Base-by-base conservation (phyloP, 768 basidiomycete species). In the Trametes maxima region DNA sequence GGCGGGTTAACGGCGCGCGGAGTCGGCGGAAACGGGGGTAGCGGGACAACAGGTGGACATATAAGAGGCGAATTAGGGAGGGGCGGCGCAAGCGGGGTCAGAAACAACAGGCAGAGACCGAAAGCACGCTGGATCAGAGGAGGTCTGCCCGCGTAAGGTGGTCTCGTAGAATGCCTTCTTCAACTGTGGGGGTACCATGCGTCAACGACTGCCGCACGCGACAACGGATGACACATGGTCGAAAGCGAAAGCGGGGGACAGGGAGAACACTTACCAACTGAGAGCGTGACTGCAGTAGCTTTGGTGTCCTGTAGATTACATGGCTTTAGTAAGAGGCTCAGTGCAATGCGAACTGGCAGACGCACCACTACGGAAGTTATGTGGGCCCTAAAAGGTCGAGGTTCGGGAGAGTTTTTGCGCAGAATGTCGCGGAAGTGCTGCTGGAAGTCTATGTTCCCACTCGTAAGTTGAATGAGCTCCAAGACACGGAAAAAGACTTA, bases 341-440 rank as follows among this genome's bases (percentile, higher is more conserved):
- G 45, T 28, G 5, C 36, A 39, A 33, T 57, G 37, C 14, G 45
- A 35, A 53, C 40, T 39, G 5, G 24, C 19, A 64, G 25, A 80
- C 88, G 73, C 69, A 92, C 90, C 63, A 92, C 83, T 51, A 91
- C 88, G 51, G 89, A 88, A 37, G 90, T 92, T 40, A 88, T 78
- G 76, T 91, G 87, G 54, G 86, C 79, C 65, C 85, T 88, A 72
- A 90, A 90, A 0, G 84, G 81, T 5, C 90, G 82, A 43, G 82
- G 80, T 24, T 82, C 78, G 13, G 88, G 86, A 0, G 90, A 90
- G 64, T 80, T 75, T 45, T 80, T 78, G 63, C 81, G 84, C 47
- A 81, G 79, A 39, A 90, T 88, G 54, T 92, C 90, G 69, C 84
- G 89, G 73, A 93, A 92, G 69, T 91, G 89, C 59, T 87, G 84